Base-by-base conservation (phyloP, 208 protist species). In the Crithidia sp. region DNA sequence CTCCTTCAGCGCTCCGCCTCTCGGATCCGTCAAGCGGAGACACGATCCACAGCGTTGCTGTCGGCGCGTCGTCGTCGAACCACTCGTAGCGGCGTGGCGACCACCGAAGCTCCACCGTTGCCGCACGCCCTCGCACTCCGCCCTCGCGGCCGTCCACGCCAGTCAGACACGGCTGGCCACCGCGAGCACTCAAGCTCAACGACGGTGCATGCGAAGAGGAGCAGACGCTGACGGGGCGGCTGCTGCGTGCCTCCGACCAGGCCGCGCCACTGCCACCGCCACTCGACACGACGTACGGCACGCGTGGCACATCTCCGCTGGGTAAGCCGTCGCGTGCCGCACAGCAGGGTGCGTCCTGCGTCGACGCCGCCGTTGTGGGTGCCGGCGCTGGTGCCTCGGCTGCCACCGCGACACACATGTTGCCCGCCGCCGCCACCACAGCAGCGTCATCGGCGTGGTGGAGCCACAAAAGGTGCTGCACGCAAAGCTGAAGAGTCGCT, bases 41-140 rank as follows among this genome's bases (percentile, higher is more conserved):
- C 66, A 79, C 12, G 60, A 79, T n/a, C 66, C 67, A 79, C 52
- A 79, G 40, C 13, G 53, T 40, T 2, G 67, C 45, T 5, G 61
- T 69, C 12, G 74, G 74, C 13, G 40, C 43, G 4, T 70, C 54
- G 12, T 53, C 55, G 13, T 69, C 49, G 16, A 68, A 12, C 59
- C 67, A 79, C 19, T 49, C 52, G 13, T 74, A 79, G 68, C 67
- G 66, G 41, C 74, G 74, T 36, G 66, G 67, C 3, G 74, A 13
- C 67, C 67, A 79, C n/a, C 55, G 66, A 37, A 79, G 14, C 67
- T 79, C 74, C 44, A 73, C 49, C 13, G 60, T 36, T 7, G 64
- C 52, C 40, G 62, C 52, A 19, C 44, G 3, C 3, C 14, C 19
- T 9, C 61, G 14, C 28, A 52, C 16, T 14, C 45, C 37, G 14